phyloP scores from a whole-genome alignment of 2,329 filamentous ascomycete species.

The Trichoderma polysporum region DNA sequence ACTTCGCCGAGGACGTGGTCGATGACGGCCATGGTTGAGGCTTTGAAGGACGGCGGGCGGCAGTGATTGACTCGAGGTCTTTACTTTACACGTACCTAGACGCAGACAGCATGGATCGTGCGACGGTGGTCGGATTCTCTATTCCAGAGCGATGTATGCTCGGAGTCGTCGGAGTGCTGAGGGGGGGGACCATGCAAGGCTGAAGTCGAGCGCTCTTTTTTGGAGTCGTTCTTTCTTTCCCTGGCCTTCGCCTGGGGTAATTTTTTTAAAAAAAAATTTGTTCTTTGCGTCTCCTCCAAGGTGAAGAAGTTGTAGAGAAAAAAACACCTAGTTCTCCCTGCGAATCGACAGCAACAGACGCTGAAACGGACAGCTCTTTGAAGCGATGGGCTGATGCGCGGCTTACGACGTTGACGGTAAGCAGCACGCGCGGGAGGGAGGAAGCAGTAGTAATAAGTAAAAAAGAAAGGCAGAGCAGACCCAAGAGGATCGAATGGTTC shows the following conservation, averaged over 20 bases:
- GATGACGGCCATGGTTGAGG: constrained; percentile 38
- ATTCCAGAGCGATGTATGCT: constrained; percentile 7
- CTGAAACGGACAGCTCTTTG: background rate
- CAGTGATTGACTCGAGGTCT: constrained; percentile 16
- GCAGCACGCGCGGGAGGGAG: constrained; percentile 1
- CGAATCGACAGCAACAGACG: background rate
- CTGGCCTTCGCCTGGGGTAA: background rate
- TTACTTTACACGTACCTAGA: background rate
- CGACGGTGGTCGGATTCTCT: constrained; percentile 7
- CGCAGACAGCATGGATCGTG: constrained; percentile 17
- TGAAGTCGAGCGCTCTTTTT: constrained; percentile 10
- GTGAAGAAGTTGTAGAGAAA: background rate
- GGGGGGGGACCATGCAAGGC: constrained; percentile 12
- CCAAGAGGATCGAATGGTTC: constrained; percentile 1
- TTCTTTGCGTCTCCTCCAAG: background rate
- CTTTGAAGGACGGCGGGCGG: background rate
- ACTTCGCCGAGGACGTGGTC: constrained; percentile 40
- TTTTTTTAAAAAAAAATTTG: background rate
- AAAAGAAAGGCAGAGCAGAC: background rate
- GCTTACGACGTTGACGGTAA: background rate
- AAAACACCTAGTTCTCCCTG: background rate
- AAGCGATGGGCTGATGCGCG: constrained; percentile 4
- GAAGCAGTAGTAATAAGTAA: background rate
- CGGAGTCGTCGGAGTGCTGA: constrained; percentile 9
- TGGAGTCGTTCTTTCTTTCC: background rate